Evolutionary conservation across 2,329 filamentous ascomycete species (phyloP).

Genomic region (Graphiopsis chlorocephala): DNA sequence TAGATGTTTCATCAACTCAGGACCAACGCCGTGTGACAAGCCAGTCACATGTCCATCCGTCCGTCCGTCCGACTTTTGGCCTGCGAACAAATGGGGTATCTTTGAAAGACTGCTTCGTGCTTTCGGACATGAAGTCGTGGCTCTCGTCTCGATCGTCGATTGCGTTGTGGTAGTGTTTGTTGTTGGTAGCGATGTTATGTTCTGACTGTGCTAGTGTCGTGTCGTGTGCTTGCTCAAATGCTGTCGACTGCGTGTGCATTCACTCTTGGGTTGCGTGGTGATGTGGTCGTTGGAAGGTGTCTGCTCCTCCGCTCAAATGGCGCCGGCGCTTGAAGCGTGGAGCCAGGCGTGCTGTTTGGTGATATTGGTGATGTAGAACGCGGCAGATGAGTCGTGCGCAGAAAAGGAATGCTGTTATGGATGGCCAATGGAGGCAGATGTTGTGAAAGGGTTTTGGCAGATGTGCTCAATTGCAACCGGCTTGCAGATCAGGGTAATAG

Average conservation of each 20-base stretch:
- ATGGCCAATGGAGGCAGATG: conserved; percentile 1
- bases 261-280: not conserved
- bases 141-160: not conserved
- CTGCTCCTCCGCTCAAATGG: not conserved
- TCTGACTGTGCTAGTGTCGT: not conserved
- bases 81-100: not conserved
- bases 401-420: not conserved
- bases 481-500: conserved; percentile 45
- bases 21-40: not conserved
- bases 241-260: not conserved
- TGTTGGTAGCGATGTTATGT: not conserved
- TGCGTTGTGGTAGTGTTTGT: not conserved
- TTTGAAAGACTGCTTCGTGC: not conserved
- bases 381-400: conserved; percentile 6
- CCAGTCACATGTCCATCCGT: not conserved
- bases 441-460: not conserved
- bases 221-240: not conserved
- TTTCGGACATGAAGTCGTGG: not conserved
- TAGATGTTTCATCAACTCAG: not conserved
- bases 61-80: not conserved
- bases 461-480: conserved; percentile 30
- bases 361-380: conserved; percentile 1
- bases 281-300: not conserved
- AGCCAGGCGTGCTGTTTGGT: not conserved
- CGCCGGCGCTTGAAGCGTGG: conserved; percentile 10